These are phyloP conservation scores for Sanguinoderma infundibulare DNA, from an alignment of 1,284 basidiomycete genomes.

Conservation along the genomic window DNA sequence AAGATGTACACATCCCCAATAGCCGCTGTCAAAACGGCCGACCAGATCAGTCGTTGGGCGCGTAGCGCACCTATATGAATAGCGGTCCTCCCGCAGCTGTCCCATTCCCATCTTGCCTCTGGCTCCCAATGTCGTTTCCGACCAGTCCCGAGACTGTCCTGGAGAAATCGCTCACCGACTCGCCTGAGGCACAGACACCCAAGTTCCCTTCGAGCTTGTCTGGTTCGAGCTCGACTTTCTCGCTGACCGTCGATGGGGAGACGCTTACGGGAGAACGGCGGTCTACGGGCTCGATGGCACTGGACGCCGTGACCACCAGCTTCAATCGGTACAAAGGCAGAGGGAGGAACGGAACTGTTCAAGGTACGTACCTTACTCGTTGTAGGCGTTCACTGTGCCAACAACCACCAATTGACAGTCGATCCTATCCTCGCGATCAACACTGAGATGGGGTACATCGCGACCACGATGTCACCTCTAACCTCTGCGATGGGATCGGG, in stretches of 20 bases:
- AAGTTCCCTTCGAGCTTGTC: neutral
- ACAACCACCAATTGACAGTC: neutral
- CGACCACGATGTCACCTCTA: conserved; percentile 15
- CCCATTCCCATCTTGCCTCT: neutral
- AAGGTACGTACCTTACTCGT: neutral
- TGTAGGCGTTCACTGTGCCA: no score
- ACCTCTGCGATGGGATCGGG: conserved; percentile 11
- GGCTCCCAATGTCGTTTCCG: neutral
- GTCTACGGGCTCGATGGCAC: neutral
- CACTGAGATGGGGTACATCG: conserved; percentile 13
- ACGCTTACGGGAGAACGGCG: conserved; percentile 1
- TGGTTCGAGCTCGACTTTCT: neutral
- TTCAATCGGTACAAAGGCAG: conserved; percentile 2
- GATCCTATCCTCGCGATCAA: conserved; percentile 11
- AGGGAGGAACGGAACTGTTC: neutral
- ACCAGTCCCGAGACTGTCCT: neutral
- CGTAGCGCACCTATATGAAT: neutral
- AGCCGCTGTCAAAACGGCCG: neutral
- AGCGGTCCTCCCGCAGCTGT: neutral
- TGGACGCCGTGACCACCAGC: neutral
- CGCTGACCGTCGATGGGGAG: neutral
- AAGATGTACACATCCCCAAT: neutral
- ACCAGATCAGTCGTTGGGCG: neutral
- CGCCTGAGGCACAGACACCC: neutral
- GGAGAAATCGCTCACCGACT: neutral